Evolutionary conservation across 306 rosid species (phyloP).

Genomic region (Cyclanthera cordifolia): DNA sequence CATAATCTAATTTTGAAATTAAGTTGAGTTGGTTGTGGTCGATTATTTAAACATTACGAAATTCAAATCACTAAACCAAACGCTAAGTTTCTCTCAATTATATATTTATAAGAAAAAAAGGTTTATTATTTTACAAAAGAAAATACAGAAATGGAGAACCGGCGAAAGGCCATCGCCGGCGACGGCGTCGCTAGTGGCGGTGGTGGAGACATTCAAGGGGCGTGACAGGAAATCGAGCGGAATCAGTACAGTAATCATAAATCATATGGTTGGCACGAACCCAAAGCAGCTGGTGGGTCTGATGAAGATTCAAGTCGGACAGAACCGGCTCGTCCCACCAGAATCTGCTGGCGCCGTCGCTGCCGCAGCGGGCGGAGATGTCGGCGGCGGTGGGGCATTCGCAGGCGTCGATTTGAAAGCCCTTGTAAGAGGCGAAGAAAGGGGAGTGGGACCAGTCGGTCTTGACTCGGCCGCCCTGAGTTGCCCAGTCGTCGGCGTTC

Average conservation of each 20-base stretch:
- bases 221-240: constrained; percentile 46
- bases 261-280: constrained; percentile 81
- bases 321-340: constrained; percentile 85
- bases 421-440: constrained; percentile 53
- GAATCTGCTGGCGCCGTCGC: constrained; percentile 43
- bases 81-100: too few species aligned
- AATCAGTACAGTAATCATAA: constrained; percentile 74
- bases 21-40: too few species aligned
- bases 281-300: constrained; percentile 87
- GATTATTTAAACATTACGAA: too few species aligned
- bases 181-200: constrained; percentile 22
- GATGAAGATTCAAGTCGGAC: constrained; percentile 58
- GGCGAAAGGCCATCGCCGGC: neutral
- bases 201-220: constrained; percentile 79
- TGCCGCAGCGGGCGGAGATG: constrained; percentile 35
- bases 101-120: too few species aligned
- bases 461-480: constrained; percentile 90
- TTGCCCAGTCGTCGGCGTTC: constrained; percentile 99
- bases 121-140: neutral
- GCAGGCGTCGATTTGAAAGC: constrained; percentile 59
- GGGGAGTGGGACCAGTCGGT: constrained; percentile 96
- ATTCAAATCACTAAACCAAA: too few species aligned
- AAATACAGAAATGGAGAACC: neutral
- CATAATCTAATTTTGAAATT: too few species aligned
- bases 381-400: constrained; percentile 30